Base-by-base conservation (phyloP, 306 rosid genomes). In the Lupinus albus region DNA sequence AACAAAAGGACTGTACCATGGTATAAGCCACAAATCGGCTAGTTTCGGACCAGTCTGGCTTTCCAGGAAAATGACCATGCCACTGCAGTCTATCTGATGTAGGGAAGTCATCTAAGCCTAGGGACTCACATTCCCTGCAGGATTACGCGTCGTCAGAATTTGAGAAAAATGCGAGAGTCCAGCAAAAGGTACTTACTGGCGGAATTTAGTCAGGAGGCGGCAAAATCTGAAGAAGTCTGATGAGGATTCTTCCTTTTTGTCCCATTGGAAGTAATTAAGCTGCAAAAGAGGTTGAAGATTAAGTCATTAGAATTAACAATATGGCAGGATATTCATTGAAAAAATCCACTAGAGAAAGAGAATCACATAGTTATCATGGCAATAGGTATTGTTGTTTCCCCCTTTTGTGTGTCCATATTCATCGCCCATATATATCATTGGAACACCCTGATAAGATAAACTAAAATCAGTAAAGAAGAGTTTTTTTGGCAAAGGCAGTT, bases 321-420 rank as follows among this genome's bases (percentile, higher is more conserved):
- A 38, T 56, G 61, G 57, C 53, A 46, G 39, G 36, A 49, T 41
- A 12, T 68, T 41, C 28, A 76, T 44, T 56, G 57, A 64, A 60
- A 45, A 30, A 16, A 13, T 71, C 39, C 17, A 73, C 66, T 20
- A 41, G 63, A 77, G 38, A 13, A 60, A 76, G 87, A 68, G 76
- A 62, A 80, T 82, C 73, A 93, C 99, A 67, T 84, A 72, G 75
- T 88, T 86, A 82, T 93, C 99, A 16, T 93, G 99, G 84, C 99
- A 93, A 77, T 93, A 93, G 67, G 96, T 84, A 78, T 93, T 93
- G 87, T 93, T 93, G 85, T 93, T 93, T 55, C 99, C 99, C 30
- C 30, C 92, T 73, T 93, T 93, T n/a, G 98, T 88, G 71, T 93
- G 98, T 52, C 97, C 97, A 45, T 93, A 93, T 82, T 93, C 99